These are phyloP conservation scores for Salix suchowensis DNA, from an alignment of 345 rosid species.

Conservation along the genomic window DNA sequence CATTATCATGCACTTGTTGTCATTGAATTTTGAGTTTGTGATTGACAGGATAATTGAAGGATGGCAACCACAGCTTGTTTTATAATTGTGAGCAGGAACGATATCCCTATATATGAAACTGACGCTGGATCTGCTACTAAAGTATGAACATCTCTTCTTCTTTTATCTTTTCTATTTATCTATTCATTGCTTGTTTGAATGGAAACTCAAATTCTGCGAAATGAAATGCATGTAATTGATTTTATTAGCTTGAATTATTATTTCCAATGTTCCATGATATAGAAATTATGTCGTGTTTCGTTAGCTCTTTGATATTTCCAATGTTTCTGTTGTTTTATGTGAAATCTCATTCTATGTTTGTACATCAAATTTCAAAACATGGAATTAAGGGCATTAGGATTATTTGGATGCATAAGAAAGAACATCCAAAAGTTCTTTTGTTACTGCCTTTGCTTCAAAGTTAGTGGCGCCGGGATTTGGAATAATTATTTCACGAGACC, in stretches of 20 bases:
- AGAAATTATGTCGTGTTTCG: not conserved
- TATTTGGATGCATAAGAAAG: not conserved
- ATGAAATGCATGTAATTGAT: not conserved
- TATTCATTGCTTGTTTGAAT: not conserved
- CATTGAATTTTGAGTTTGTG: not conserved
- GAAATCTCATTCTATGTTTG: not conserved
- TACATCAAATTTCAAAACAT: not conserved
- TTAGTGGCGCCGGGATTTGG: not conserved
- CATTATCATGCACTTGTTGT: not conserved
- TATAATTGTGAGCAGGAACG: conserved; percentile 80
- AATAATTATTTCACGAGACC: not conserved
- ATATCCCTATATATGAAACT: conserved; percentile 94
- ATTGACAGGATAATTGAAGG: not conserved
- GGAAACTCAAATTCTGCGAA: not conserved
- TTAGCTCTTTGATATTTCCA: not conserved
- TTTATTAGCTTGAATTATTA: not conserved
- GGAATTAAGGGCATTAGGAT: not conserved
- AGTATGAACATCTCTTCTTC: conserved; percentile 29
- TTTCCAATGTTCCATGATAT: not conserved
- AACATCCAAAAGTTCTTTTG: not conserved
- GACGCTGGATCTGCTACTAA: conserved; percentile 91
- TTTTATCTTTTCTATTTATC: not conserved
- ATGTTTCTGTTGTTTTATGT: not conserved
- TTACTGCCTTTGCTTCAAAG: not conserved
- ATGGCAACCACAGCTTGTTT: conserved; percentile 94